Base-by-base conservation (phyloP, 352 stramenopile species). In the Phytophthora quininea region DNA sequence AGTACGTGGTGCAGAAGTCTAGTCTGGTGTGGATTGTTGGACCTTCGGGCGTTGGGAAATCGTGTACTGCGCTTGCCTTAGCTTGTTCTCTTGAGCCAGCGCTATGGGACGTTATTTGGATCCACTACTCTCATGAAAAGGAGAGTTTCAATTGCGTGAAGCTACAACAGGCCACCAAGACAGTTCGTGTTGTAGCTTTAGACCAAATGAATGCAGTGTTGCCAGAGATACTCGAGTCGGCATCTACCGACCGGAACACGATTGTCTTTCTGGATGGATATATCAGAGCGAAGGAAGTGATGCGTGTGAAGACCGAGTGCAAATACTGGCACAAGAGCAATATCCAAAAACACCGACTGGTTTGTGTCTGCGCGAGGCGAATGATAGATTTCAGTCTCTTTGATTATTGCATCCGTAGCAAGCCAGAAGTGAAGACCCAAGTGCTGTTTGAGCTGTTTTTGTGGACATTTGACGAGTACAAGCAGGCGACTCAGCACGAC, bases 181-280 rank as follows among this genome's bases (percentile, higher is more conserved):
- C n/a, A 27, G 10, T 54, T 53, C 59, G 58, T 59, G 42, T 66
- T 31, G 8, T 66, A 10, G 37, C 19, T 24, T 24, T 24, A 49
- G 50, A 58, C 38, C 14, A 54, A 19, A 56, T 29, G 52, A 35
- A 58, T n/a, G 47, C 15, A 3, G 8, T 38, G 47, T 45, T 62
- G 43, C 8, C 15, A 54, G 43, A 11, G 43, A 43, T 66, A 5
- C 38, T 66, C 49, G 33, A 58, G 30, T 4, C 19, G 40, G 49
- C 32, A 12, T 51, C 57, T 10, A 29, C 37, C 15, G 40, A 2
- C 11, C 8, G 5, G 43, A 40, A 54, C 45, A 59, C 58, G n/a
- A 47, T 66, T 50, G 50, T 59, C 19, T 66, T 66, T 38, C 30
- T 66, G 30, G 38, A 59, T 59, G 58, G 58, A 8, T 66, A 66